A percentile compares a stretch with the other conserved stretches of the same genome.
phyloP scores from a whole-genome alignment of 2,329 filamentous ascomycete species.

The Colletotrichum sp. region DNA sequence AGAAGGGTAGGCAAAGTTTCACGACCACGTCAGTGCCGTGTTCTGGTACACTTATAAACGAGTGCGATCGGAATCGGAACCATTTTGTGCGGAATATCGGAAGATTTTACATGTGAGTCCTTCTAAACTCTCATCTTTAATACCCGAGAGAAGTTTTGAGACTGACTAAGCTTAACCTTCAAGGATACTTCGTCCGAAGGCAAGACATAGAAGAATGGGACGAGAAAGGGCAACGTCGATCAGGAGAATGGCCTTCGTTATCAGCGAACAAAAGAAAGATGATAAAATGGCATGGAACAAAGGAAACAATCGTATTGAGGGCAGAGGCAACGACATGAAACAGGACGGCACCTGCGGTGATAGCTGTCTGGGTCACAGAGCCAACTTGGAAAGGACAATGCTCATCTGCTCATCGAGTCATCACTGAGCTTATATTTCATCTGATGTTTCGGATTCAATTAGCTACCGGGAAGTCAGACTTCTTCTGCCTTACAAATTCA shows the following conservation, averaged over 20 bases:
- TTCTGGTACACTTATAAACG: not conserved
- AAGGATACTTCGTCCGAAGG: not conserved
- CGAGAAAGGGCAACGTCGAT: not conserved
- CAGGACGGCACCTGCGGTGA: not conserved
- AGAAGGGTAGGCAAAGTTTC: not conserved
- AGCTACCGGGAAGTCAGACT: not conserved
- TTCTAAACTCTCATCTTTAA: not conserved
- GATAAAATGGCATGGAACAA: not conserved
- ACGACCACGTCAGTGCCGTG: not conserved
- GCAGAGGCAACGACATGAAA: not conserved
- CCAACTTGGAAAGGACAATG: not conserved
- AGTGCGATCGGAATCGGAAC: not conserved
- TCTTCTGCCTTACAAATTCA: not conserved
- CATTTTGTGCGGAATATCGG: not conserved
- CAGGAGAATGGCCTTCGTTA: not conserved
- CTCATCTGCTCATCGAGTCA: not conserved
- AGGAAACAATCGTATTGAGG: not conserved
- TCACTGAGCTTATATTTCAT: not conserved
- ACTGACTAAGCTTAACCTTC: not conserved
- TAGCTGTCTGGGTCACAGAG: not conserved
- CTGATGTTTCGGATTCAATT: not conserved
- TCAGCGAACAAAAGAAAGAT: not conserved
- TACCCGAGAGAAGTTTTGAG: not conserved
- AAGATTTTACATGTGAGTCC: not conserved
- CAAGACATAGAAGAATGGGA: not conserved